Base-by-base conservation (phyloP, 306 rosid species). In the Myrica gale region DNA sequence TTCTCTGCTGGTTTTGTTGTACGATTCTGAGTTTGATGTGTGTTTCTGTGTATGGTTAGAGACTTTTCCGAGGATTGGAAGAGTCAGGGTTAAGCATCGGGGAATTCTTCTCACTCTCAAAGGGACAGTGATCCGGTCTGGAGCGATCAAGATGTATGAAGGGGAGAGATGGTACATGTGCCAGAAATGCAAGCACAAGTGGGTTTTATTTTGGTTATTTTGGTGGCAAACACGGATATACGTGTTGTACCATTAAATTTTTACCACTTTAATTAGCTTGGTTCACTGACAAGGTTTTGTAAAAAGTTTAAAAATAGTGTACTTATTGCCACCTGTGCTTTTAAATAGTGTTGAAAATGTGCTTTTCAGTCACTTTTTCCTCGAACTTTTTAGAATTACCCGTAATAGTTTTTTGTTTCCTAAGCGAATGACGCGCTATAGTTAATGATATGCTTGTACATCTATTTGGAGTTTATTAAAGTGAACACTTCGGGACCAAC, bases 141-240 rank as follows among this genome's bases (percentile, higher is more conserved):
- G 96, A 68, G 89, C 95, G 15, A 88, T 85, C 77, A 94, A 92
- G 85, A 90, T 94, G 98, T 91, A 90, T 63, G 98, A 94, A 84
- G 97, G 98, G 75, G 98, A 94, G 90, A 92, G 98, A 85, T 86
- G 84, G 86, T 94, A 89, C 63, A 86, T 61, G 84, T 92, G 98
- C 85, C 86, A 82, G 39, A 92, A 89, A 86, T 92, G 98, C 90
- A 85, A 90, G 85, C 85, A 82, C 74, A 87, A 86, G 96, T 87
- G 57, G 44, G 77, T 80, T 39, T 66, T 76, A 56, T 62, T 41
- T 65, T 52, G 56, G 67, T 9, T 6, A 61, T 50, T 52, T 78
- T 63, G 16, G 13, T 17, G 5, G 6, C 21, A 66, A 68, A 32
- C 54, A 16, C 56, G n/a, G 4, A 17, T 2, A 63, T 42, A 4